phyloP scores from a whole-genome alignment of 2,329 filamentous ascomycete species.

The Drechmeria coniospora region DNA sequence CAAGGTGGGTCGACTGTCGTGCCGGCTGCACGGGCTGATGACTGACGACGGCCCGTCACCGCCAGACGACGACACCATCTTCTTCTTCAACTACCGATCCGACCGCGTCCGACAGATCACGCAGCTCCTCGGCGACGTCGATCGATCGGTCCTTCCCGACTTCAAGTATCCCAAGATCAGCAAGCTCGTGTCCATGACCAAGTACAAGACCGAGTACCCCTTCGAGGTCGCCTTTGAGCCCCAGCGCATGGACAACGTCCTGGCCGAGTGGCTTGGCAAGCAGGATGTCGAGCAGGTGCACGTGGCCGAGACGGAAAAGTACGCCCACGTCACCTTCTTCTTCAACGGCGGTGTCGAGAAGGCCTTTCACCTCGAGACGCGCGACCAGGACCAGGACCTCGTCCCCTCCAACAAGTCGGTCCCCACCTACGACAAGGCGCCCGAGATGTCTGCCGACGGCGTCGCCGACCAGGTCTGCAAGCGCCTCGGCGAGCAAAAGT shows the following conservation, averaged over 20 bases:
- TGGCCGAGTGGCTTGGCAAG: constrained; percentile 90
- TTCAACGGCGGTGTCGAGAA: constrained; percentile 99
- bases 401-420: constrained; percentile 84
- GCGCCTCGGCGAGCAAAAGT: constrained; percentile 69
- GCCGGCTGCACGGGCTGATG: not conserved
- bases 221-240: constrained; percentile 88
- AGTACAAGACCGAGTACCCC: constrained; percentile 90
- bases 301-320: constrained; percentile 97
- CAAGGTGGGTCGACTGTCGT: constrained; percentile 41
- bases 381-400: constrained; percentile 63
- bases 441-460: constrained; percentile 85
- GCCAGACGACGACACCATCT: constrained; percentile 76
- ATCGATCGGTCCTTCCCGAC: constrained; percentile 79
- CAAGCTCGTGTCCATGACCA: constrained; percentile 84
- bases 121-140: constrained; percentile 80
- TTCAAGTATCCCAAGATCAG: constrained; percentile 88
- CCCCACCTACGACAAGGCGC: constrained; percentile 84
- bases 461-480: constrained; percentile 85
- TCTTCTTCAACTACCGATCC: constrained; percentile 99
- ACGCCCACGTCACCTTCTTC: constrained; percentile 98
- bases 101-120: constrained; percentile 94
- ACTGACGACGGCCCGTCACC: constrained; percentile 3
- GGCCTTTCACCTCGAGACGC: constrained; percentile 78
- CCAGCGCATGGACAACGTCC: constrained; percentile 93
- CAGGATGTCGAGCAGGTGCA: constrained; percentile 86